Base-by-base conservation (phyloP, 2,329 filamentous ascomycete genomes). In the Fusarium lateritium region DNA sequence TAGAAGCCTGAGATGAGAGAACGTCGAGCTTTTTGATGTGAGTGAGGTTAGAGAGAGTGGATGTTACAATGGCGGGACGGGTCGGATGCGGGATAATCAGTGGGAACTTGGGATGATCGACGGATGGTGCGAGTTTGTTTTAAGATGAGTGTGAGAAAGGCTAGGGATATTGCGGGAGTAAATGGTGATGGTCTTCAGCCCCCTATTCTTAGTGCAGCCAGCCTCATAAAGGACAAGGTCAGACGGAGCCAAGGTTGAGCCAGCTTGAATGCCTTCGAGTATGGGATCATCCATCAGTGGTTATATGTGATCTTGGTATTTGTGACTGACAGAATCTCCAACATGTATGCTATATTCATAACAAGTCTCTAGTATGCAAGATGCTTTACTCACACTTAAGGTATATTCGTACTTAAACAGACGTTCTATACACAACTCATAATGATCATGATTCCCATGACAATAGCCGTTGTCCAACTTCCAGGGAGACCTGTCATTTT, bases 51-150 rank as follows among this genome's bases (percentile, higher is more conserved):
- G 24, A 40, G 39, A 17, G 7, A 11, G 24, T 31, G 42, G 22
- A 40, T 51, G 34, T 51, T 15, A 36, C 10, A 11, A 31, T 31
- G 28, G 44, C 59, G 59, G 51, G 61, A 50, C 50, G 28, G 59
- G 43, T 33, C 51, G 59, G 60, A 50, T 31, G 51, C 36, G 36
- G 55, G 53, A 42, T 39, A 47, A 49, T 21, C 50, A 49, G 50
- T 62, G 59, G 50, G 38, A 3, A 50, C 50, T 63, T 47, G 13
- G 22, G 9, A 21, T 45, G 56, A 56, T 59, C 50, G 40, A 45
- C 50, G 21, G 51, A 45, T 39, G 39, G 51, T 39, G n/a, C 45
- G 43, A 49, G 43, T 57, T 39, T 63, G 58, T 33, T 38, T 53
- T 38, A 33, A 28, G 28, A 63, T 24, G 21, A 49, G 26, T 39